A percentile compares a stretch with the other conserved stretches of the same genome.
These are phyloP conservation scores for Alternaria brassicae DNA, from an alignment of 2,329 filamentous ascomycete genomes.

Conservation along the genomic window DNA sequence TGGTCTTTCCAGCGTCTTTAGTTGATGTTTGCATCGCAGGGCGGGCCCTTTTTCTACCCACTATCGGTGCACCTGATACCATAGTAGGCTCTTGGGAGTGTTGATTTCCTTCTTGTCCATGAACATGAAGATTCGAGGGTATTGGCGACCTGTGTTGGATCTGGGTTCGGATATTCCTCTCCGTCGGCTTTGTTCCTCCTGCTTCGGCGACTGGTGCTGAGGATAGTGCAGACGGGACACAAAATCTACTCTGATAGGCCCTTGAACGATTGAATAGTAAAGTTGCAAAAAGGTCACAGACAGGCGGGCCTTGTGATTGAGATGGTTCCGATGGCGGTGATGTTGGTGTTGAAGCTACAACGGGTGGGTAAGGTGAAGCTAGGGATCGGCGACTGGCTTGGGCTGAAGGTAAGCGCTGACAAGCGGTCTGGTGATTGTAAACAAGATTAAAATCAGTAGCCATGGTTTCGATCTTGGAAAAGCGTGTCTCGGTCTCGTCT, in stretches of 20 bases:
- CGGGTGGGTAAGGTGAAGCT: not conserved
- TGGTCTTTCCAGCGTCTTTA: not conserved
- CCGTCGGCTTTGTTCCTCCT: not conserved
- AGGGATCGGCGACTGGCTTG: not conserved
- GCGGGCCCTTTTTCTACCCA: not conserved
- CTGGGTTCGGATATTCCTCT: too few relatives aligned
- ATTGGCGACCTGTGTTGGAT: not conserved
- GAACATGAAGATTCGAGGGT: not conserved
- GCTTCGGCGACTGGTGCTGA: not conserved
- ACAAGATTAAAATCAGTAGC: not conserved
- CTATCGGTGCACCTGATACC: not conserved
- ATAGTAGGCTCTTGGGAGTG: not conserved
- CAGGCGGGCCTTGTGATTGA: not conserved
- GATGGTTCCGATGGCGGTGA: not conserved
- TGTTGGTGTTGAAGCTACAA: not conserved
- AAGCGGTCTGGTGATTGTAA: not conserved
- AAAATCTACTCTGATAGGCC: conserved; percentile 5
- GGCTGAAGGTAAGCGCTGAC: not conserved
- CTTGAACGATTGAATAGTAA: conserved; percentile 17
- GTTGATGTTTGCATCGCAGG: not conserved
- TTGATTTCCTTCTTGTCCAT: not conserved
- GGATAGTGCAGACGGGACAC: not conserved
- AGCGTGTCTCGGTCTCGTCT: not conserved
- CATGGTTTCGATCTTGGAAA: conserved; percentile 4
- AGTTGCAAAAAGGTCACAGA: conserved; percentile 11